phyloP scores from a whole-genome alignment of 805 yeast genomes.

The Ogataea salicorniae region DNA sequence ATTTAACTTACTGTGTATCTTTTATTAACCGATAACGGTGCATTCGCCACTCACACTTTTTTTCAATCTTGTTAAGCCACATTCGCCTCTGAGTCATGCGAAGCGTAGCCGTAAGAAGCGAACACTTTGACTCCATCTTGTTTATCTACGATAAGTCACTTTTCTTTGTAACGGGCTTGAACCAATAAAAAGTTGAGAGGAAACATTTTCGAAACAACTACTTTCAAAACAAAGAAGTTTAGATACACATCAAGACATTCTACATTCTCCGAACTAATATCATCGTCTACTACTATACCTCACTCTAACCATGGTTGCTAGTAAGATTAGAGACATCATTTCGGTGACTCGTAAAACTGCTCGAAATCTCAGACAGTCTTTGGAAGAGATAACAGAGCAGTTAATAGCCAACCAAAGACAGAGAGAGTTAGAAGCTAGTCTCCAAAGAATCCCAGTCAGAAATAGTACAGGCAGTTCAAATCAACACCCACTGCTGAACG shows the following conservation, averaged over 20 bases:
- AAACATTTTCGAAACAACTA: too few species aligned
- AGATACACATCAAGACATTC: too few species aligned
- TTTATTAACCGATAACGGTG: too few species aligned
- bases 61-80: too few species aligned
- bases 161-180: too few species aligned
- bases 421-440: conserved; percentile 27
- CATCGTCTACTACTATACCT: background rate
- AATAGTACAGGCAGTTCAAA: conserved; percentile 10
- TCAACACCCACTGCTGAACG: conserved; percentile 19
- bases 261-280: background rate
- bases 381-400: conserved; percentile 43
- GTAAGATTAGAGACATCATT: conserved; percentile 38
- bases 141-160: too few species aligned
- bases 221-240: too few species aligned
- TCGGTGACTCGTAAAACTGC: conserved; percentile 42
- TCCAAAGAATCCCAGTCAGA: conserved; percentile 38
- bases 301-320: conserved; percentile 26
- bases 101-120: too few species aligned
- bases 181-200: too few species aligned
- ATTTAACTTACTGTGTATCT: background rate
- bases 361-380: conserved; percentile 40
- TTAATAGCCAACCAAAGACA: conserved; percentile 23
- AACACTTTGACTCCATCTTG: too few species aligned
- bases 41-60: too few species aligned
- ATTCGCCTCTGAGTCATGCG: too few species aligned